Percentiles rank a stretch among this genome's conserved stretches.
phyloP scores from a whole-genome alignment of 2,329 filamentous ascomycete species.

The Truncatella angustata region DNA sequence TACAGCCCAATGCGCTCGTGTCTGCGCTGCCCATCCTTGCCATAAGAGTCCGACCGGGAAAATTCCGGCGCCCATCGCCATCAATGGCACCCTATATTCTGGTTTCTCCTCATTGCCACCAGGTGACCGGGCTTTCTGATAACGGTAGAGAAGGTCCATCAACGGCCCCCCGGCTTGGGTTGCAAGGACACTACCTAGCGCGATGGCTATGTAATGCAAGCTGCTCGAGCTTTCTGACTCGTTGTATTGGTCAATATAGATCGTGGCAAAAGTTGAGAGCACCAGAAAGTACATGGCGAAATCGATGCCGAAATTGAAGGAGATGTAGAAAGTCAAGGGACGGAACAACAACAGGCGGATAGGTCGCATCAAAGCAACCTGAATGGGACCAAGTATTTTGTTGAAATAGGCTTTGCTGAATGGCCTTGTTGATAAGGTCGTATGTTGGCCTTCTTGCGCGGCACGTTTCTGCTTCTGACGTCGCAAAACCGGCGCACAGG shows the following conservation, averaged over 20 bases:
- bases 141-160: slow-evolving; percentile 36
- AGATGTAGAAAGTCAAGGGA: slow-evolving; percentile 46
- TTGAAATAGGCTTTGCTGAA: background rate
- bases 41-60: slow-evolving; percentile 18
- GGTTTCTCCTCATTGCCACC: background rate
- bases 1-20: slow-evolving; percentile 52
- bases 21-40: slow-evolving; percentile 47
- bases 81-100: background rate
- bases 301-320: slow-evolving; percentile 41
- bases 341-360: slow-evolving; percentile 42
- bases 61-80: slow-evolving; percentile 13
- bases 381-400: slow-evolving; percentile 13
- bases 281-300: slow-evolving; percentile 52
- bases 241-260: slow-evolving; percentile 45
- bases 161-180: slow-evolving; percentile 32
- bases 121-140: slow-evolving; percentile 10
- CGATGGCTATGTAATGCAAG: slow-evolving; percentile 50
- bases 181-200: slow-evolving; percentile 39
- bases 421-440: slow-evolving; percentile 19
- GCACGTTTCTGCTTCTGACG: slow-evolving; percentile 2
- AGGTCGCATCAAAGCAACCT: slow-evolving; percentile 37
- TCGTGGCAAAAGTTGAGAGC: slow-evolving; percentile 50
- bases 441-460: slow-evolving; percentile 44
- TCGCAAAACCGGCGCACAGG: background rate
- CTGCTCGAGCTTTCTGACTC: slow-evolving; percentile 42